A percentile compares a stretch with the other conserved stretches of the same genome.
These are phyloP conservation scores for Fusarium paranaense DNA, from an alignment of 2,329 filamentous ascomycete species.

Conservation along the genomic window DNA sequence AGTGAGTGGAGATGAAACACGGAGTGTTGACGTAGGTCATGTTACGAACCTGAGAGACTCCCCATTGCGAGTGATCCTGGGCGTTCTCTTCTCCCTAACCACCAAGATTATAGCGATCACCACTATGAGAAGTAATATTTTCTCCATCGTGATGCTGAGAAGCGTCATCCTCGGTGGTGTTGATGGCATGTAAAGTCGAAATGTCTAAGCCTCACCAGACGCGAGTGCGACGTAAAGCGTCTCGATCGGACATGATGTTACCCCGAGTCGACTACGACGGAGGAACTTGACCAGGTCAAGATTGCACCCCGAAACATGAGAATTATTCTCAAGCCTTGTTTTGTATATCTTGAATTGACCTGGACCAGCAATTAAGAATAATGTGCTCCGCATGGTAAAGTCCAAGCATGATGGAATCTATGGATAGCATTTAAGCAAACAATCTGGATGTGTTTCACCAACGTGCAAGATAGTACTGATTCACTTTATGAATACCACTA, in stretches of 20 bases:
- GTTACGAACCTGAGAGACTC: slow-evolving; percentile 26
- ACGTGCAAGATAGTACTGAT: not conserved
- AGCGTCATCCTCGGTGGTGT: slow-evolving; percentile 23
- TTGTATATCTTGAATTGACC: not conserved
- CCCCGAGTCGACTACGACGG: not conserved
- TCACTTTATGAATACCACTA: not conserved
- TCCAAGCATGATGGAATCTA: not conserved
- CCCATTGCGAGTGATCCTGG: slow-evolving; percentile 37
- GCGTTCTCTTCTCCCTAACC: slow-evolving; percentile 5
- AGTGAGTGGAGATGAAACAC: not conserved
- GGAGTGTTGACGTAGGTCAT: not conserved
- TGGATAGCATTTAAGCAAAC: not conserved
- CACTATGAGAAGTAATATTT: not conserved
- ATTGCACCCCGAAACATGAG: not conserved
- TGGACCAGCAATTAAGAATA: not conserved
- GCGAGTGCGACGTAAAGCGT: not conserved
- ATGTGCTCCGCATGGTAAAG: no score
- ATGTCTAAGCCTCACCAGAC: slow-evolving; percentile 7
- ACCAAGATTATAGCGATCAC: not conserved
- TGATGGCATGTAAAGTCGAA: slow-evolving; percentile 9
- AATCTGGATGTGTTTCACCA: not conserved
- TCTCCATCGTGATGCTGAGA: slow-evolving; percentile 12
- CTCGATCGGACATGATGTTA: slow-evolving; percentile 23
- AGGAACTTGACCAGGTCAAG: not conserved
- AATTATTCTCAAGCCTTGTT: not conserved